Base-by-base conservation (phyloP, 768 basidiomycete species). In the Saitozyma sp. region DNA sequence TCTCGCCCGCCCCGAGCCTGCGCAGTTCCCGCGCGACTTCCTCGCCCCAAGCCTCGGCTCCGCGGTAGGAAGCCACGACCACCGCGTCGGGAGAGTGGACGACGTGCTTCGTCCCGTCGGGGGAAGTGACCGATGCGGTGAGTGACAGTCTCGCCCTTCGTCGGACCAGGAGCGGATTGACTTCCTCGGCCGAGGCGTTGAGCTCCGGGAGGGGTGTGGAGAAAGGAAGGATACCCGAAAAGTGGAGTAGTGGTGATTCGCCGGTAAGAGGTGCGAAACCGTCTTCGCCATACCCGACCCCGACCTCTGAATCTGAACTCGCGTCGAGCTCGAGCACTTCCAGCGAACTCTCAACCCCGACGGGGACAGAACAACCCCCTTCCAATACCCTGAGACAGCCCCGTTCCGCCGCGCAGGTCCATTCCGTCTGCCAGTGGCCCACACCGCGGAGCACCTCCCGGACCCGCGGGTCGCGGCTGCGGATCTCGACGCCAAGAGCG, bases 351-450 rank as follows among this genome's bases (percentile, higher is more conserved):
- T 83, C 82, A 38, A 91, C 88, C 4, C 94, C 95, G 14, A 99
- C 93, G 3, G 95, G 95, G 0, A 99, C 94, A 64, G 91, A 93
- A 81, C 96, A 99, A 29, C 96, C 96, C 38, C 96, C 96, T 79
- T 98, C 96, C 56, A 98, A 83, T 20, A 88, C 87, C n/a, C 88
- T 83, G 66, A 98, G 82, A 79, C 90, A 89, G 0, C 89, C 90
- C 13, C 96, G 86, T 80, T 99, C 96, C 1, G 92, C 92, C 29
- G 84, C 81, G 71, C 89, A 91, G 58, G 74, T 81, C 88, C 88
- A 91, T 52, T 86, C 83, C 0, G 92, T 92, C 76, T 84, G 83
- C 81, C 86, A 85, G 76, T 96, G 90, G 1, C 86, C 90, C 52
- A 93, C 78, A 29, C 82, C 82, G 41, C 83, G 80, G 76, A 92